phyloP scores from a whole-genome alignment of 306 rosid species.

The Phaseolus lunatus region DNA sequence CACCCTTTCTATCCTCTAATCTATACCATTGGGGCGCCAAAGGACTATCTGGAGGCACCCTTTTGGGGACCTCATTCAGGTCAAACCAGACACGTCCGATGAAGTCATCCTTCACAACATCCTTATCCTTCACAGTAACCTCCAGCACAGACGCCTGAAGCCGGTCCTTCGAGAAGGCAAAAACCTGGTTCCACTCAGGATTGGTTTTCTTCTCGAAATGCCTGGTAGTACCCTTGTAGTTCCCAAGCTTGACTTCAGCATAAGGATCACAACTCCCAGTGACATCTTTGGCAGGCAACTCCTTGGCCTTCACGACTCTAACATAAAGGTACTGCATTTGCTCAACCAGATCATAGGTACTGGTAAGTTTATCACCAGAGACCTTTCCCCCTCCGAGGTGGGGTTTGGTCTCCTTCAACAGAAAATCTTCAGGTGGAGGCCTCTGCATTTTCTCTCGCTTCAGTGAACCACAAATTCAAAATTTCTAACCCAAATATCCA shows the following conservation, averaged over 20 bases:
- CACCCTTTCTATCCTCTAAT: conserved; percentile 73
- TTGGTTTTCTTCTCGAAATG: conserved; percentile 91
- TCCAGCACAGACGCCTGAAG: conserved; percentile 84
- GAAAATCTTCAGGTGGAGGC: conserved; percentile 87
- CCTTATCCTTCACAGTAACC: conserved; percentile 91
- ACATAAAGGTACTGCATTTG: conserved; percentile 99
- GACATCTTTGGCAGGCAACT: conserved; percentile 81
- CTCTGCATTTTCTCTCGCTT: conserved; percentile 73
- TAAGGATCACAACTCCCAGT: conserved; percentile 96
- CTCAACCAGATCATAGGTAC: conserved; percentile 97
- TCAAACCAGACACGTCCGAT: conserved; percentile 80
- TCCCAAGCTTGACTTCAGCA: conserved; percentile 87
- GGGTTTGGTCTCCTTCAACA: conserved; percentile 94
- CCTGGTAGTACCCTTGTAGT: conserved; percentile 90
- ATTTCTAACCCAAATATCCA: conserved; percentile 6
- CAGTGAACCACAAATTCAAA: conserved; percentile 37
- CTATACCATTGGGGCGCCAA: conserved; percentile 97
- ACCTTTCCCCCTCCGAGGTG: conserved; percentile 91
- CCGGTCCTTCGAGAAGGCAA: conserved; percentile 91
- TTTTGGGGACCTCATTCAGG: conserved; percentile 82
- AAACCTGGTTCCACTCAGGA: conserved; percentile 96
- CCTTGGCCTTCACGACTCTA: conserved; percentile 89
- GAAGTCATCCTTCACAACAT: conserved; percentile 88
- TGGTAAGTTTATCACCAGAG: conserved; percentile 85
- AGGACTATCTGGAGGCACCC: conserved; percentile 97